Base-by-base conservation (phyloP, 352 stramenopile species). In the Phytopythium montanum region DNA sequence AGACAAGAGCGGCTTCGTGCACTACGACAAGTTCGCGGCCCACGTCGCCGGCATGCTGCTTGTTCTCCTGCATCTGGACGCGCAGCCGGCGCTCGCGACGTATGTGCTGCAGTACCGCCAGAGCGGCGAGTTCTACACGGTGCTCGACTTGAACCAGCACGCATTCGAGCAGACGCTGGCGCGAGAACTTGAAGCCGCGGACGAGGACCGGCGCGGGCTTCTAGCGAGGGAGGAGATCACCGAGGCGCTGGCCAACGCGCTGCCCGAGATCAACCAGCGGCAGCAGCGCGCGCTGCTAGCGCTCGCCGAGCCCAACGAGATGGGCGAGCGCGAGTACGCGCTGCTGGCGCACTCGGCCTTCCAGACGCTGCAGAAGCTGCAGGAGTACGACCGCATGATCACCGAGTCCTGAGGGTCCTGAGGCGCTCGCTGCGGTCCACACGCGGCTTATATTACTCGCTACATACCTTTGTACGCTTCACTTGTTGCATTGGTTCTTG, bases 311-410 rank as follows among this genome's bases (percentile, higher is more conserved):
- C 62, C 73, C 2, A 75, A 90, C 60, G 70, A 89, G 34, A 83
- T 85, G 73, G 79, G 80, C 25, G 81, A 92, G 31, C 66, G 90
- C 21, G 76, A 94, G 61, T 92, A 90, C 66, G 72, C 68, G 23
- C 65, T 88, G 42, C 78, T 90, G 36, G 75, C 69, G 19, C 77
- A 84, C 68, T 90, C 79, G 23, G 81, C 71, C 8, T 94, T 92
- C 62, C 81, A 88, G 54, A 73, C 77, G 33, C 59, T 92, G 23
- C 82, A 94, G 66, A 89, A 88, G 60, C 70, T 94, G 19, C 77
- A 94, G 54, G 82, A 94, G 60, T 94, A 94, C 60, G 82, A 88
- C 65, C 77, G 83, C 69, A 92, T 90, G 77, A 79, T 90, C 54
- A 67, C 76, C 46, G 80, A 89, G 62, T 76, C 75, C 19, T 56